Evolutionary conservation across 2,329 filamentous ascomycete genomes (phyloP).

Genomic region (Talaromyces piceae): DNA sequence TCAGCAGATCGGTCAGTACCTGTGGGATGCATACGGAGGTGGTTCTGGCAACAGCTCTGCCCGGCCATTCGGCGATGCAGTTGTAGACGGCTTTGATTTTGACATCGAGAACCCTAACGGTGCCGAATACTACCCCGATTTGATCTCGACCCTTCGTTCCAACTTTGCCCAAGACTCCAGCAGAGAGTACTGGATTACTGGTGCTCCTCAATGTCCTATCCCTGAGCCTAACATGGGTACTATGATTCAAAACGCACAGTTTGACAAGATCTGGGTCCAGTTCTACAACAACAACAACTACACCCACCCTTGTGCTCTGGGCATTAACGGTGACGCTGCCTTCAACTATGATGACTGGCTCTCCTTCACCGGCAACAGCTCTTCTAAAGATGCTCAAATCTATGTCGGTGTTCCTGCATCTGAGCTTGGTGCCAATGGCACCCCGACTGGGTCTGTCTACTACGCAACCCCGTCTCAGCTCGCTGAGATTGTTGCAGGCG

Average conservation of each 20-base stretch:
- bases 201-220: conserved; percentile 44
- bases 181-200: conserved; percentile 44
- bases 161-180: conserved; percentile 29
- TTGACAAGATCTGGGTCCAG: conserved; percentile 50
- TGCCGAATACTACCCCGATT: conserved; percentile 28
- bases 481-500: conserved; percentile 35
- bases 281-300: conserved; percentile 48
- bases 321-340: conserved; percentile 16
- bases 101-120: conserved; percentile 39
- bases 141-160: conserved; percentile 42
- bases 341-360: conserved; percentile 42
- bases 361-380: conserved; percentile 26
- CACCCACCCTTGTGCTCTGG: conserved; percentile 23
- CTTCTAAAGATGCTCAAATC: conserved; percentile 42
- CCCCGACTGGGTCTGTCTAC: conserved; percentile 16
- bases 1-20: conserved; percentile 28
- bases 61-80: conserved; percentile 42
- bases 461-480: conserved; percentile 45
- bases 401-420: conserved; percentile 46
- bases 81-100: conserved; percentile 49
- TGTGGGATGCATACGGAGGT: conserved; percentile 27
- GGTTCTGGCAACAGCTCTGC: conserved; percentile 15
- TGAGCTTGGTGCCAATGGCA: conserved; percentile 11
- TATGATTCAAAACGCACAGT: conserved; percentile 37
- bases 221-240: conserved; percentile 41